phyloP scores from a whole-genome alignment of 78 protist genomes.

The Dictyostelium citrinum region DNA sequence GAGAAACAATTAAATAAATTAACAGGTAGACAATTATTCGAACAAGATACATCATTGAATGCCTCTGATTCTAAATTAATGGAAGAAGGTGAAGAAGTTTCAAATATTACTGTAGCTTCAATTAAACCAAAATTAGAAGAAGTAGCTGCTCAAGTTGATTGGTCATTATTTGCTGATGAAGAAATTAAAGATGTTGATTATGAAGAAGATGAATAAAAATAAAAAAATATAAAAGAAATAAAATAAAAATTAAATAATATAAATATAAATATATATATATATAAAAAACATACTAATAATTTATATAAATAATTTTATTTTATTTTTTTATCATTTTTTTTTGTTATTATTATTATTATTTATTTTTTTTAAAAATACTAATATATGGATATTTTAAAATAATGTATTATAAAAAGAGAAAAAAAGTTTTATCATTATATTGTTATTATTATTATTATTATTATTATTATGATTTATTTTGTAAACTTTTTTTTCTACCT shows the following conservation, averaged over 20 bases:
- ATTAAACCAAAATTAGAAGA: constrained; percentile 54
- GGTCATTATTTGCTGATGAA: constrained; percentile 51
- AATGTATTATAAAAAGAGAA: too few relatives aligned
- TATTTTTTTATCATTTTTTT: too few relatives aligned
- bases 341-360: too few relatives aligned
- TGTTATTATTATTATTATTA: too few relatives aligned
- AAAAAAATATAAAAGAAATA: not conserved
- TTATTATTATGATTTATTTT: too few relatives aligned
- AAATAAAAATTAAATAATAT: not conserved
- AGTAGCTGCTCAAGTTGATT: constrained; percentile 62
- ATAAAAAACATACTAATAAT: too few relatives aligned
- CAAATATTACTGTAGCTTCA: constrained; percentile 2
- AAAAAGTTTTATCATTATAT: too few relatives aligned
- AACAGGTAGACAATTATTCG: constrained; percentile 62
- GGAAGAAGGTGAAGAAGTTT: constrained; percentile 66
- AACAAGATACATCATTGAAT: constrained; percentile 31
- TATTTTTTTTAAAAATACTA: too few relatives aligned
- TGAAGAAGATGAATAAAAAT: constrained; percentile 30
- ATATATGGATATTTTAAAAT: too few relatives aligned
- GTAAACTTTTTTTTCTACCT: not conserved
- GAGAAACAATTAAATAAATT: not conserved
- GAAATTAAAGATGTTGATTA: constrained; percentile 19
- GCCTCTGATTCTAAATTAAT: constrained; percentile 42
- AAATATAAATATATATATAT: too few relatives aligned
- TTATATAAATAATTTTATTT: too few relatives aligned